Evolutionary conservation across 352 stramenopile species (phyloP), one percentile per base, ranked within the genome.

Genomic region (Phytophthora crassamura): DNA sequence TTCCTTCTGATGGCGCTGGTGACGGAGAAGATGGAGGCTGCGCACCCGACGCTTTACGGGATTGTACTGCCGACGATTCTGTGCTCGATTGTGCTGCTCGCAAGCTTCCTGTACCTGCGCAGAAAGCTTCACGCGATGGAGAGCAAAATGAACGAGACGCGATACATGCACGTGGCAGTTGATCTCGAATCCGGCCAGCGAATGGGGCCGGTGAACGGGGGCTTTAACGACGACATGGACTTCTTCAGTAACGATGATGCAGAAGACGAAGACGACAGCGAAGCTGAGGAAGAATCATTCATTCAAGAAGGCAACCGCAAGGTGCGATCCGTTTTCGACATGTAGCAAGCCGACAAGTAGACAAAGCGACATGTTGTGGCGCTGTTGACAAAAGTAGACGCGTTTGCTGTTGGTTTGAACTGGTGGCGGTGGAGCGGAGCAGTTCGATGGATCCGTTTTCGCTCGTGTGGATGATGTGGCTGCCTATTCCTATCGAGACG

Each of bases 1-100:
- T 88, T 93, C 45, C 33, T 89, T 9, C 30, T 87, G 1, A 76
- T 80, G 43, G 67, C 72, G 15, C 38, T 82, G 8, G 55, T 86
- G 14, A 79, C 80, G 3, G 42, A 76, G 6, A 62, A 78, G 16
- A 68, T 76, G 42, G 51, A 71, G 20, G 56, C 57, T 2, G 46
- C 55, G 5, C 58, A 86, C 47, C 76, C 75, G 10, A 61, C 75
- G 2, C n/a, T 69, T 7, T 82, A 82, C 14, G 69, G 64, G 0
- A 14, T 80, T n/a, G 52, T 85, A 6, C 14, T 85, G n/a, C 79
- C 79, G 0, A 59, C 48, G 2, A 50, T 78, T 1, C 51, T 74
- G 14, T 60, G 59, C 11, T 46, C 77, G 2, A 30, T 57, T 0
- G 64, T 86, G 7, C 33, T 88, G 14, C 49, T 72, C 3, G 53